A percentile compares a stretch with the other conserved stretches of the same genome.
Evolutionary conservation across 2,329 filamentous ascomycete species (phyloP).

Genomic region (Arachnomyces sp.): DNA sequence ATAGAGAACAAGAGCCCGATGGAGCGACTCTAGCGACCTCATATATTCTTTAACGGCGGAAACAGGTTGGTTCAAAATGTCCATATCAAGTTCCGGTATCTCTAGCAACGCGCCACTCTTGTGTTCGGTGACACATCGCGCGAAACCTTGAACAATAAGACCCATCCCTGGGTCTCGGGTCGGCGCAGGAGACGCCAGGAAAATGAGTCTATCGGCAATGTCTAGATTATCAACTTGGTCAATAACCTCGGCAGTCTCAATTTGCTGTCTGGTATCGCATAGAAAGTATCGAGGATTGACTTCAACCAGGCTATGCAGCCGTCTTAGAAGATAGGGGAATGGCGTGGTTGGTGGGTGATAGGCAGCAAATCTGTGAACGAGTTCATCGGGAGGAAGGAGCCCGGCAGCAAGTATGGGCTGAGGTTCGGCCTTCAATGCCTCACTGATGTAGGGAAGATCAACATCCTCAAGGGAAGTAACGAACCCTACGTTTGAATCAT

Average conservation of each 20-base stretch:
- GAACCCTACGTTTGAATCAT: constrained; percentile 49
- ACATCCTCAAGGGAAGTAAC: constrained; percentile 69
- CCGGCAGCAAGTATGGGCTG: constrained; percentile 62
- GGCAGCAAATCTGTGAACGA: constrained; percentile 66
- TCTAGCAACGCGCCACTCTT: constrained; percentile 61
- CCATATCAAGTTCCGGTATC: constrained; percentile 61
- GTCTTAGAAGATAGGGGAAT: constrained; percentile 71
- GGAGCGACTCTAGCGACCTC: constrained; percentile 62
- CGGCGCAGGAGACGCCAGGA: constrained; percentile 62
- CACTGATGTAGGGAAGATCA: constrained; percentile 56
- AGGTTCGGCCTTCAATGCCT: constrained; percentile 56
- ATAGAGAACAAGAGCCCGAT: constrained; percentile 76
- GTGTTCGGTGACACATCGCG: constrained; percentile 60
- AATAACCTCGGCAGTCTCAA: constrained; percentile 64
- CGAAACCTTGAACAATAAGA: constrained; percentile 54
- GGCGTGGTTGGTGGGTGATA: constrained; percentile 77
- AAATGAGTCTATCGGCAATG: constrained; percentile 64
- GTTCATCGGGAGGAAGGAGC: constrained; percentile 60
- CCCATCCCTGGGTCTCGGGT: constrained; percentile 39
- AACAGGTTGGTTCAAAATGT: constrained; percentile 56
- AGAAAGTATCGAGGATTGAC: constrained; percentile 62
- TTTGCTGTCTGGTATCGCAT: constrained; percentile 53
- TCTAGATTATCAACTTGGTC: constrained; percentile 60
- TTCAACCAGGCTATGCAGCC: constrained; percentile 60
- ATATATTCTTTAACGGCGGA: constrained; percentile 50